These are phyloP conservation scores for Yarrowia porcina DNA, from an alignment of 805 yeast genomes.

Conservation along the genomic window DNA sequence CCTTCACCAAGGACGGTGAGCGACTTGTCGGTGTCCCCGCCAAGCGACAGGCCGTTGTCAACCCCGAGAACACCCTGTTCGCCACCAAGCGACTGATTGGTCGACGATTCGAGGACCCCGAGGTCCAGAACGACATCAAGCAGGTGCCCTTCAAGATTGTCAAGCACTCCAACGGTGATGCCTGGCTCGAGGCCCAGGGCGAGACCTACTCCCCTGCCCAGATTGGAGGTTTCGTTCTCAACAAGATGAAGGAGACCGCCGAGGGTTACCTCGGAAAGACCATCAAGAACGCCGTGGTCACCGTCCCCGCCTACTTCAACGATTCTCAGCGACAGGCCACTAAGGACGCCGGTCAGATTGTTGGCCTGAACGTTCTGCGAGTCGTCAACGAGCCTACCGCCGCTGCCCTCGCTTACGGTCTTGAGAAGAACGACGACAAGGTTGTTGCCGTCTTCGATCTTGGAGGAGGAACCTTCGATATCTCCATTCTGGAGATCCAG, in stretches of 20 bases:
- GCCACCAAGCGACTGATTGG: slow-evolving; percentile 96
- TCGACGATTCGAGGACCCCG: slow-evolving; percentile 82
- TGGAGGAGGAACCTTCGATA: slow-evolving; percentile 99
- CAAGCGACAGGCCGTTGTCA: slow-evolving; percentile 92
- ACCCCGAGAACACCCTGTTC: slow-evolving; percentile 88
- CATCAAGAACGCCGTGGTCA: slow-evolving; percentile 84
- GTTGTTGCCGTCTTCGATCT: slow-evolving; percentile 94
- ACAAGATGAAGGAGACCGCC: slow-evolving; percentile 98
- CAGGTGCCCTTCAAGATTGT: slow-evolving; percentile 89
- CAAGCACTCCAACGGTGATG: slow-evolving; percentile 90
- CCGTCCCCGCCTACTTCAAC: slow-evolving; percentile 87
- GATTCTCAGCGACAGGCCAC: slow-evolving; percentile 92
- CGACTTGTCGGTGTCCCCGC: slow-evolving; percentile 93
- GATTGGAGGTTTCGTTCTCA: slow-evolving; percentile 87
- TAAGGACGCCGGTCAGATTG: slow-evolving; percentile 97
- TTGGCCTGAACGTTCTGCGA: slow-evolving; percentile 85
- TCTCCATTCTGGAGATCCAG: slow-evolving; percentile 92
- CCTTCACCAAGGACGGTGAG: slow-evolving; percentile 88
- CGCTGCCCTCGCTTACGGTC: slow-evolving; percentile 92
- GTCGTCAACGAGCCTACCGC: slow-evolving; percentile 91
- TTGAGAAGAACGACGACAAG: slow-evolving; percentile 77
- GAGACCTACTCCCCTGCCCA: slow-evolving; percentile 90
- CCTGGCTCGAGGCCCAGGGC: slow-evolving; percentile 91
- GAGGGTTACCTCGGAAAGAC: slow-evolving; percentile 85
- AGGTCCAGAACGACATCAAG: slow-evolving; percentile 84